These are phyloP conservation scores for Sicyos edulis DNA, from an alignment of 306 rosid genomes.

Conservation along the genomic window DNA sequence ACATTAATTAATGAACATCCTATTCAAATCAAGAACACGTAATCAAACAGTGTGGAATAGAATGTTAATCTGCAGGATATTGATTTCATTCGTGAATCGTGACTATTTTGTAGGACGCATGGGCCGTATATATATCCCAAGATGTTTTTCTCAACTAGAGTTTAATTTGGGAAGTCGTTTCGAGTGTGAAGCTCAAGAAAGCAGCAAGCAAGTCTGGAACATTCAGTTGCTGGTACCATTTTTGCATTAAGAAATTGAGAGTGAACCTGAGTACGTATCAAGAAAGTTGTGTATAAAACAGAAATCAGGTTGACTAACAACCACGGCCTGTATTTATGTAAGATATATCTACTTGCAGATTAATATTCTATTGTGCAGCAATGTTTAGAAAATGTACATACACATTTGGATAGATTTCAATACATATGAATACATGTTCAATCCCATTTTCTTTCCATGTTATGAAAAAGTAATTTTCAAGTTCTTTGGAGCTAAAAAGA, in stretches of 20 bases:
- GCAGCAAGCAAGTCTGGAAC: slow-evolving; percentile 18
- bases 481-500: not conserved
- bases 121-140: slow-evolving; percentile 69
- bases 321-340: slow-evolving; percentile 3
- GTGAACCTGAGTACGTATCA: not conserved
- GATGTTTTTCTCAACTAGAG: slow-evolving; percentile 45
- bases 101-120: slow-evolving; percentile 57
- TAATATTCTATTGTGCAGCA: not conserved
- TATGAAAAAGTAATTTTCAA: not conserved
- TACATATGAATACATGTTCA: slow-evolving; percentile 15
- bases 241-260: slow-evolving; percentile 10
- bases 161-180: slow-evolving; percentile 16
- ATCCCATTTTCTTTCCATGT: not conserved
- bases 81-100: not conserved
- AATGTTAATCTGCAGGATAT: not conserved
- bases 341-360: slow-evolving; percentile 15
- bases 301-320: not conserved
- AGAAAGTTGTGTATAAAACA: slow-evolving; percentile 6
- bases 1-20: not conserved
- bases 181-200: slow-evolving; percentile 14
- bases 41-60: not conserved
- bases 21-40: not conserved
- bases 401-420: slow-evolving; percentile 3
- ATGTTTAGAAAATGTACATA: slow-evolving; percentile 8
- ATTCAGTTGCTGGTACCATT: slow-evolving; percentile 16